Evolutionary conservation across 192 early-diverging fungal genomes (phyloP).

Genomic region (Backusella luteola): DNA sequence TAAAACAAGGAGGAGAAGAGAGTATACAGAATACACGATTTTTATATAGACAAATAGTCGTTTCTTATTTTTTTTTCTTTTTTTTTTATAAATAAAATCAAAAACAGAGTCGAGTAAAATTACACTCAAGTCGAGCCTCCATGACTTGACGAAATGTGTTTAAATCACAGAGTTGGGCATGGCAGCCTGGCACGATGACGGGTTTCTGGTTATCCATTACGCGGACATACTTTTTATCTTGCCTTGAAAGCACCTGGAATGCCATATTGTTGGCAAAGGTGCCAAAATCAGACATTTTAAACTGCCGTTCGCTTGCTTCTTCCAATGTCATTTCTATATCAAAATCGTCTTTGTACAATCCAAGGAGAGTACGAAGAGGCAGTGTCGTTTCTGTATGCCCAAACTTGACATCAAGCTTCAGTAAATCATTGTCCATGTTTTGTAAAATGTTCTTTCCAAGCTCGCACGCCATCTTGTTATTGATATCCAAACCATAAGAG

Average conservation of each 20-base stretch:
- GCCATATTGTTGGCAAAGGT: not conserved
- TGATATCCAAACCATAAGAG: not conserved
- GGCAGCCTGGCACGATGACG: not conserved
- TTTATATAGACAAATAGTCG: not conserved
- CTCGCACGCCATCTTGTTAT: not conserved
- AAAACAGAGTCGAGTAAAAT: not conserved
- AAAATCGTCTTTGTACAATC: not conserved
- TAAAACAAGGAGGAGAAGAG: conserved; percentile 16
- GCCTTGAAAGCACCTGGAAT: not conserved
- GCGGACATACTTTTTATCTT: not conserved
- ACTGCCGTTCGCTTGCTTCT: not conserved
- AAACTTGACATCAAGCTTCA: not conserved
- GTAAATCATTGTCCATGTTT: not conserved
- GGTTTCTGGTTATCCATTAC: not conserved
- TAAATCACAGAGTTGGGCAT: not conserved
- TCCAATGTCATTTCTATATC: not conserved
- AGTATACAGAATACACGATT: not conserved
- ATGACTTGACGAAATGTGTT: not conserved
- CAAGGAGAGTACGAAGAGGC: not conserved
- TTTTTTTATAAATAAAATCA: conserved; percentile 1
- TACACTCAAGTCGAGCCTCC: not conserved
- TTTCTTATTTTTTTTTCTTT: not conserved
- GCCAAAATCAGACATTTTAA: not conserved
- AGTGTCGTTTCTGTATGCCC: not conserved
- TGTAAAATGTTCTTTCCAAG: not conserved